Evolutionary conservation across 1,139 yeast genomes (phyloP).

Genomic region (Taiozyma sp.): DNA sequence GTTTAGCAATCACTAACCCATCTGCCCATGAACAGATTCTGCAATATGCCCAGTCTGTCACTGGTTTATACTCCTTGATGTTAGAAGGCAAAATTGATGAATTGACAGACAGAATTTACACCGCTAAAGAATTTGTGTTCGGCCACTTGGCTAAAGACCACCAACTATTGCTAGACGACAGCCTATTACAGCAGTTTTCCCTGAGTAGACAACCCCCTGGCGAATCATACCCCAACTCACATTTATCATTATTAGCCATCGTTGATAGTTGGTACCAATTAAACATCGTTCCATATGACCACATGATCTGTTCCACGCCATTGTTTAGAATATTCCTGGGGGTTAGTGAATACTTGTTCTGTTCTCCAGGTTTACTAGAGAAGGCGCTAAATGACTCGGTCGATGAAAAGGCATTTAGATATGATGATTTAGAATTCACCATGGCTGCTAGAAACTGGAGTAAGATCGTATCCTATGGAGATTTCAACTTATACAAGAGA

Average conservation of each 20-base stretch:
- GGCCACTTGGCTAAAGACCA: conserved; percentile 52
- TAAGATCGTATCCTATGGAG: conserved; percentile 70
- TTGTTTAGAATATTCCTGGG: conserved; percentile 88
- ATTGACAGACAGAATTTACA: conserved; percentile 50
- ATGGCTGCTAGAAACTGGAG: conserved; percentile 86
- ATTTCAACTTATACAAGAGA: conserved; percentile 63
- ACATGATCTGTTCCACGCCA: conserved; percentile 95
- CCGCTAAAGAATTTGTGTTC: conserved; percentile 75
- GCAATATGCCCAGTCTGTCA: conserved; percentile 82
- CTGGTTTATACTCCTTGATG: conserved; percentile 81
- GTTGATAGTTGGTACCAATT: conserved; percentile 91
- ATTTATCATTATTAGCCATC: conserved; percentile 79
- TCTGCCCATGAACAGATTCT: conserved; percentile 88
- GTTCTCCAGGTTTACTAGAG: conserved; percentile 78
- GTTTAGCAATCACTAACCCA: conserved; percentile 92
- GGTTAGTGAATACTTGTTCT: conserved; percentile 86
- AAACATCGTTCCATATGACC: conserved; percentile 90
- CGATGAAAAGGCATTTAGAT: conserved; percentile 63
- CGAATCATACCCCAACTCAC: conserved; percentile 75
- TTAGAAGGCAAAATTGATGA: conserved; percentile 61
- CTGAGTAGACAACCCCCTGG: conserved; percentile 69
- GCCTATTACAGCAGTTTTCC: conserved; percentile 73
- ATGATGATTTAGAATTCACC: conserved; percentile 83
- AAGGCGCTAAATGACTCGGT: conserved; percentile 73
- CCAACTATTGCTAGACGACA: conserved; percentile 71